Evolutionary conservation across 2,329 filamentous ascomycete genomes (phyloP).

Genomic region (Tolypocladium sp.): DNA sequence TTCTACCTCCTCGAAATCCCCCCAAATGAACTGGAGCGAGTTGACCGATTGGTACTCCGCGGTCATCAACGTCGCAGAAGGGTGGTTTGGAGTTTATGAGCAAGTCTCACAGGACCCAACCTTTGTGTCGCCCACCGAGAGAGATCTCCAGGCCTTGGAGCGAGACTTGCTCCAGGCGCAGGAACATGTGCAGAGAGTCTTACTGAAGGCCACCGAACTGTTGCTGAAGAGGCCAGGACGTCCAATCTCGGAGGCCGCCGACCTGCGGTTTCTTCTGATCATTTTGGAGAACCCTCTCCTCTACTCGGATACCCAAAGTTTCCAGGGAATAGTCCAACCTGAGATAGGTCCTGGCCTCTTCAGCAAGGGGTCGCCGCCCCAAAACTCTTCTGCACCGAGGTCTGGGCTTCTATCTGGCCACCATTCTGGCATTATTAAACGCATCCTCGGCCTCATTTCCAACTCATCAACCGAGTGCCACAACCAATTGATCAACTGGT

Average conservation of each 20-base stretch:
- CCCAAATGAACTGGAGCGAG: slow-evolving; percentile 67
- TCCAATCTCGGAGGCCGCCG: slow-evolving; percentile 55
- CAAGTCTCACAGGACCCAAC: slow-evolving; percentile 26
- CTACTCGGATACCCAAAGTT: slow-evolving; percentile 33
- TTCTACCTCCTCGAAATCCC: slow-evolving; percentile 30
- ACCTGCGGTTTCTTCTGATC: slow-evolving; percentile 71
- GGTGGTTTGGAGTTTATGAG: slow-evolving; percentile 55
- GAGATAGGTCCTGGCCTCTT: slow-evolving; percentile 6
- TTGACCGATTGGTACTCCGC: slow-evolving; percentile 66
- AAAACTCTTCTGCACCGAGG: slow-evolving; percentile 13
- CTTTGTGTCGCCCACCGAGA: slow-evolving; percentile 23
- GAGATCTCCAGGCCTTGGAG: slow-evolving; percentile 35
- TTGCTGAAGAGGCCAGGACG: slow-evolving; percentile 72
- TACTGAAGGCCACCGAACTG: slow-evolving; percentile 72
- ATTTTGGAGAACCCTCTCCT: slow-evolving; percentile 72
- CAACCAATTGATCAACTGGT: slow-evolving; percentile 68
- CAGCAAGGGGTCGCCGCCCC: slow-evolving; percentile 8
- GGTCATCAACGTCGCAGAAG: slow-evolving; percentile 56
- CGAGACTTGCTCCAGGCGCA: slow-evolving; percentile 46
- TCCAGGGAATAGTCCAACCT: slow-evolving; percentile 29
- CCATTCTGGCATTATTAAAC: slow-evolving; percentile 78
- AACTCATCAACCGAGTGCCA: slow-evolving; percentile 70
- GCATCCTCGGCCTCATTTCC: slow-evolving; percentile 70
- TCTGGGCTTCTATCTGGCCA: slow-evolving; percentile 47
- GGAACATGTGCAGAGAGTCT: slow-evolving; percentile 55